phyloP scores from a whole-genome alignment of 2,329 filamentous ascomycete species.

The Colletotrichum salicis region DNA sequence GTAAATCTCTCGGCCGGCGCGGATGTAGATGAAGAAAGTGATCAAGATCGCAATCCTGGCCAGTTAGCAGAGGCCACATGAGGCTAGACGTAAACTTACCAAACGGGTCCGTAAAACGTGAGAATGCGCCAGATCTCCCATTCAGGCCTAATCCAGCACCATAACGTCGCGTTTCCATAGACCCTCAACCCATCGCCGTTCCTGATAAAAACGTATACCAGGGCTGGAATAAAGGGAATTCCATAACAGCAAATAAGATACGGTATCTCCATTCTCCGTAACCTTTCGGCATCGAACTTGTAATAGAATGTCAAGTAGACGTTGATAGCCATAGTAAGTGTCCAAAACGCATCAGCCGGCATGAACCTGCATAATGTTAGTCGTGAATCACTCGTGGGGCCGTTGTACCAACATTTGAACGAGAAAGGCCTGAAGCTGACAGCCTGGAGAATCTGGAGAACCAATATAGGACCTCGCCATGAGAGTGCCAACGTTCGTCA shows the following conservation, averaged over 20 bases:
- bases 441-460: conserved; percentile 60
- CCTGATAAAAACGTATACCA: conserved; percentile 74
- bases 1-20: conserved; percentile 75
- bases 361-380: conserved; percentile 71
- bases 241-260: conserved; percentile 80
- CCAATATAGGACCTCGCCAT: conserved; percentile 73
- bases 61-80: conserved; percentile 31
- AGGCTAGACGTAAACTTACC: conserved; percentile 56
- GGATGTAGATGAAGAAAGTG: conserved; percentile 73
- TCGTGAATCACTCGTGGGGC: not conserved
- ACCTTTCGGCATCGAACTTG: conserved; percentile 72
- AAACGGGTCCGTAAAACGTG: conserved; percentile 79
- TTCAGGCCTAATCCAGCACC: conserved; percentile 79
- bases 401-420: conserved; percentile 80
- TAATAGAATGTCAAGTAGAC: conserved; percentile 84
- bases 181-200: conserved; percentile 63
- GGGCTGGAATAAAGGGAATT: conserved; percentile 74
- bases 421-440: conserved; percentile 80
- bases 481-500: conserved; percentile 80
- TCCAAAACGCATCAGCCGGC: conserved; percentile 81
- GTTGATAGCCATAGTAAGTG: conserved; percentile 84
- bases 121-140: conserved; percentile 80
- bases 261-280: conserved; percentile 75
- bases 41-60: conserved; percentile 68
- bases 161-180: conserved; percentile 80